Conservation (phyloP, 352 stramenopile genomes). For the Phytophthora melonis region DNA sequence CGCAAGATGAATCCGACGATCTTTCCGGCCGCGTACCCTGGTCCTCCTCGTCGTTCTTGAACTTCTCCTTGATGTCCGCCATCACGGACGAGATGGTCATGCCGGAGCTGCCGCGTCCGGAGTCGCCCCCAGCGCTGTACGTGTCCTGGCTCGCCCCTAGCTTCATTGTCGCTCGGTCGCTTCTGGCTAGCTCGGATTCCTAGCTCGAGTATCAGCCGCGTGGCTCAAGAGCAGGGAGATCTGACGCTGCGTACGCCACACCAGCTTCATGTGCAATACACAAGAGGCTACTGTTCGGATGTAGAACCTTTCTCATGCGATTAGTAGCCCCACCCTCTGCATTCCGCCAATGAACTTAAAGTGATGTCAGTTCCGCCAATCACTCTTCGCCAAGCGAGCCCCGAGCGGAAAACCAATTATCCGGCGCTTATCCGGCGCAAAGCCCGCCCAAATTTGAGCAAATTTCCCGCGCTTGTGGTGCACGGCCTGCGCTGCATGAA, state of each 20-base stretch:
- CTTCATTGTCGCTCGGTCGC: constrained; percentile 59
- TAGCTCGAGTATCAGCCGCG: constrained; percentile 37
- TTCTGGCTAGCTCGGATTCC: constrained; percentile 34
- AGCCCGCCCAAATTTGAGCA: constrained; percentile 18
- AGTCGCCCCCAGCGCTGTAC: constrained; percentile 51
- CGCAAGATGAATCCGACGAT: constrained; percentile 1
- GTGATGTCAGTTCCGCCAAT: constrained; percentile 38
- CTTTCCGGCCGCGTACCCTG: constrained; percentile 54
- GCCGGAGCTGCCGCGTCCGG: constrained; percentile 42
- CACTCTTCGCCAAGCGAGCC: constrained; percentile 26
- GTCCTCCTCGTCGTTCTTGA: constrained; percentile 98
- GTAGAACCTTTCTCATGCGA: not conserved
- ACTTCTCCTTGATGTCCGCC: constrained; percentile 98
- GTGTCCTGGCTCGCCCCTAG: constrained; percentile 63
- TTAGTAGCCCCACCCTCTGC: constrained; percentile 6
- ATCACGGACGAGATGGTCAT: constrained; percentile 90
- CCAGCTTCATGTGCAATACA: not conserved
- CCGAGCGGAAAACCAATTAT: constrained; percentile 22
- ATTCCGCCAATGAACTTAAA: constrained; percentile 25
- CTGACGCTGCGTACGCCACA: not conserved
- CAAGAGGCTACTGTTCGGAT: not conserved
- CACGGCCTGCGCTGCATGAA: not conserved
- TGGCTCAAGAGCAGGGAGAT: constrained; percentile 23
- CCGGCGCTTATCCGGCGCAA: not conserved
- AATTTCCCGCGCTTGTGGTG: constrained; percentile 22